A percentile compares a stretch with the other conserved stretches of the same genome.
Conservation (phyloP, 305 asterid species). For the Galium porrigens region DNA sequence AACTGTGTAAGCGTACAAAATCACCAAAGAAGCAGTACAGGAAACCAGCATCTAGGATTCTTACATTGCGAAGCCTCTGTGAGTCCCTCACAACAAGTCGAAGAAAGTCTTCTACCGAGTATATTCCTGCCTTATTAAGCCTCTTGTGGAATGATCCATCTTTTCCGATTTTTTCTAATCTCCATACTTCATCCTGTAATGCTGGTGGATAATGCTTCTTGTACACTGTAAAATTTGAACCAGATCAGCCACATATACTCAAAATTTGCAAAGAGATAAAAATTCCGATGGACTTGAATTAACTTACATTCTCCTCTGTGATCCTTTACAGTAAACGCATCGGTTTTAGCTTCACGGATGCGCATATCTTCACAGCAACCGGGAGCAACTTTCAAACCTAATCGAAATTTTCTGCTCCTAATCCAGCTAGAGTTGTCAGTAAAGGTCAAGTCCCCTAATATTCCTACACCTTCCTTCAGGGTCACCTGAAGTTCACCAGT, state of each 20-base stretch:
- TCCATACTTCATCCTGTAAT: conserved; percentile 82
- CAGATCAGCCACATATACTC: not conserved
- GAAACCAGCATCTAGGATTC: conserved; percentile 17
- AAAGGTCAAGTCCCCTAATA: conserved; percentile 73
- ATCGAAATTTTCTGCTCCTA: conserved; percentile 79
- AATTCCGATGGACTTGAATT: not conserved
- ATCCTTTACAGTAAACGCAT: conserved; percentile 91
- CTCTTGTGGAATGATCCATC: conserved; percentile 94
- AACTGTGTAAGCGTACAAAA: conserved; percentile 10
- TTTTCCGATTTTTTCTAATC: conserved; percentile 88
- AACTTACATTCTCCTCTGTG: conserved; percentile 94
- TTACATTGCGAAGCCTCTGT: conserved; percentile 69
- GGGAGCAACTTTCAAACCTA: conserved; percentile 65
- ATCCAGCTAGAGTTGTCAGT: conserved; percentile 98
- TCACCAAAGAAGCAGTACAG: not conserved
- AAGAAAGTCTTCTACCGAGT: conserved; percentile 68
- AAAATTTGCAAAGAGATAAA: not conserved
- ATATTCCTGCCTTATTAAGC: conserved; percentile 60
- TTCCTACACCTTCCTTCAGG: conserved; percentile 87
- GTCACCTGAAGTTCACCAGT: conserved; percentile 71
- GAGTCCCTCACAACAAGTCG: conserved; percentile 59
- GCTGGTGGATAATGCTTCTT: conserved; percentile 97
- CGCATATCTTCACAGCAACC: conserved; percentile 42
- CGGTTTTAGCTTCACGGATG: conserved; percentile 84
- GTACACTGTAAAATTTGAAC: conserved; percentile 49